phyloP scores from a whole-genome alignment of 805 yeast genomes.

The Candida ortonii region DNA sequence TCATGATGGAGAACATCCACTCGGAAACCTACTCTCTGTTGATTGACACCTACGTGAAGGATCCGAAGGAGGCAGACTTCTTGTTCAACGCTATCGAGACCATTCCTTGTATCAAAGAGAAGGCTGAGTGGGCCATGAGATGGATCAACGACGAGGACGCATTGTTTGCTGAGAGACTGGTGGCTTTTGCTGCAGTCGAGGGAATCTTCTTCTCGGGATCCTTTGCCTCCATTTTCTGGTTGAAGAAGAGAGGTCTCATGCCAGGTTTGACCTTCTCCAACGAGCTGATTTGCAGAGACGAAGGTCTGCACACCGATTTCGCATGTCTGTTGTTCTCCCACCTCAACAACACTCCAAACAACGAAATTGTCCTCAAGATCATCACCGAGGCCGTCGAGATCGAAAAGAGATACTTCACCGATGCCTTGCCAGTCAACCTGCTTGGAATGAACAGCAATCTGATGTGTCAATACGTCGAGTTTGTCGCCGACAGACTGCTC shows the following conservation, averaged over 20 bases:
- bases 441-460: conserved; percentile 92
- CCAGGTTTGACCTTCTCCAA: conserved; percentile 98
- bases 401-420: conserved; percentile 92
- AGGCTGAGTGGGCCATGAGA: conserved; percentile 98
- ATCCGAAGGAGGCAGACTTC: conserved; percentile 87
- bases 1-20: conserved; percentile 99
- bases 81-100: conserved; percentile 94
- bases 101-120: conserved; percentile 93
- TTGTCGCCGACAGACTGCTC: conserved; percentile 92
- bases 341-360: conserved; percentile 83
- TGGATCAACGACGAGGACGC: conserved; percentile 92
- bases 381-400: conserved; percentile 93
- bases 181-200: conserved; percentile 98
- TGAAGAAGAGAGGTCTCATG: conserved; percentile 98
- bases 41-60: conserved; percentile 94
- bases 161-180: conserved; percentile 89
- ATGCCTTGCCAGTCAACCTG: conserved; percentile 89
- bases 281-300: conserved; percentile 97
- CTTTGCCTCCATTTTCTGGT: conserved; percentile 97
- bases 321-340: conserved; percentile 95
- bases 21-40: conserved; percentile 94
- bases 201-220: conserved; percentile 99
- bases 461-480: conserved; percentile 98
- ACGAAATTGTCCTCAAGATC: conserved; percentile 74
- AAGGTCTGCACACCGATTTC: conserved; percentile 97